Base-by-base conservation (phyloP, 2,329 filamentous ascomycete species). In the Exophiala phaeomuriformis region DNA sequence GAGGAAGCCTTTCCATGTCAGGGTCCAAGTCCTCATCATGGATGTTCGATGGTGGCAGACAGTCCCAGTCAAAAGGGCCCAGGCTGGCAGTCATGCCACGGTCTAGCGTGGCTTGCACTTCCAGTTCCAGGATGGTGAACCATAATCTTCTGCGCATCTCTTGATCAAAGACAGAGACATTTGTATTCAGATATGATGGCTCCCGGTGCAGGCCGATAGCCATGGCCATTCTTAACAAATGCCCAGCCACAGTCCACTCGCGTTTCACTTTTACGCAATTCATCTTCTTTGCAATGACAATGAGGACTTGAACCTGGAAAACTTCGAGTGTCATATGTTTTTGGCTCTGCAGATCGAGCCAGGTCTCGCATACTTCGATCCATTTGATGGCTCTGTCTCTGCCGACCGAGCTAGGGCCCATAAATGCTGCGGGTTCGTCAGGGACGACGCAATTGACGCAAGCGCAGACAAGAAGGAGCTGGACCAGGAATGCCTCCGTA, bases 81-180 rank as follows among this genome's bases (percentile, higher is more conserved):
- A 74, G 52, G 1, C 67, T 69, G 37, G 78, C 74, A 2, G 76
- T 73, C 67, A 82, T 76, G 0, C 80, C 80, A 8, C 72, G 71
- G 56, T 81, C 77, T 9, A 81, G 66, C 1, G 77, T 76, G 0
- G 76, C 71, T 59, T 81, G 78, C 1, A 81, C 64, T 51, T 82
- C 79, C 29, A 82, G 65, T 59, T 82, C 78, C 6, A 77, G 66
- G 6, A 81, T 77, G 1, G 79, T 80, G 1, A 70, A 71, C 80
- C 80, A 83, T 2, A 83, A 66, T 41, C 79, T 71, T 49, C 77
- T 71, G 48, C 79, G 73, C 73, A 79, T 75, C 53, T 78, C 75
- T 49, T 75, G 72, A 39, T 78, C 74, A 31, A 76, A 75, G 2
- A 68, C 64, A 2, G 67, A 68, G 6, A 71, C 68, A 29, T 62